Conservation (phyloP, 2,329 filamentous ascomycete species). For the Ilyonectria destructans region DNA sequence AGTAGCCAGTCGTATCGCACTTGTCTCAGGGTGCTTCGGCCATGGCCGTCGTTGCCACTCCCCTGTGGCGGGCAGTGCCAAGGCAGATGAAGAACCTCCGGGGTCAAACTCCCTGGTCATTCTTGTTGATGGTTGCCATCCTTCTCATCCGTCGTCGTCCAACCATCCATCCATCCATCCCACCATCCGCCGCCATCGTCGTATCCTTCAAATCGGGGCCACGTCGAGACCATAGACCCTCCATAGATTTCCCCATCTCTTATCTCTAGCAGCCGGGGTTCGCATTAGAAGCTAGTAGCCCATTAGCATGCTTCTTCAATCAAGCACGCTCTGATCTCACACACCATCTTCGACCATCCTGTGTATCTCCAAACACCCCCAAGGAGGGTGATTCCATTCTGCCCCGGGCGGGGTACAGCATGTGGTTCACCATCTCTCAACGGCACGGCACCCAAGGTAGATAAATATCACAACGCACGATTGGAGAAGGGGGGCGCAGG, state of each 20-base stretch:
- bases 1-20: slow-evolving; percentile 3
- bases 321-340: background rate
- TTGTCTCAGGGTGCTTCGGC: background rate
- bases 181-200: slow-evolving; percentile 19
- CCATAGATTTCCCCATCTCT: background rate
- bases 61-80: background rate
- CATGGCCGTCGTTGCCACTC: background rate
- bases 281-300: background rate
- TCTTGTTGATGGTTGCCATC: background rate
- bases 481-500: no score
- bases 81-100: background rate
- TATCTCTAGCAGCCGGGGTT: background rate
- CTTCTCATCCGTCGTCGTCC: background rate
- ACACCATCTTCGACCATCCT: background rate
- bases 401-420: no score
- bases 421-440: no score
- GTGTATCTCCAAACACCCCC: no score
- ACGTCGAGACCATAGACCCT: background rate
- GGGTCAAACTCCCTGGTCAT: background rate
- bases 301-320: background rate
- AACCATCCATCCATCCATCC: background rate
- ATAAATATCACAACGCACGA: no score
- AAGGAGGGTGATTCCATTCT: no score
- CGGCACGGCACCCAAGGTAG: no score
- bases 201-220: slow-evolving; percentile 5